phyloP scores from a whole-genome alignment of 2,329 filamentous ascomycete genomes.

The Monosporascus sp. region DNA sequence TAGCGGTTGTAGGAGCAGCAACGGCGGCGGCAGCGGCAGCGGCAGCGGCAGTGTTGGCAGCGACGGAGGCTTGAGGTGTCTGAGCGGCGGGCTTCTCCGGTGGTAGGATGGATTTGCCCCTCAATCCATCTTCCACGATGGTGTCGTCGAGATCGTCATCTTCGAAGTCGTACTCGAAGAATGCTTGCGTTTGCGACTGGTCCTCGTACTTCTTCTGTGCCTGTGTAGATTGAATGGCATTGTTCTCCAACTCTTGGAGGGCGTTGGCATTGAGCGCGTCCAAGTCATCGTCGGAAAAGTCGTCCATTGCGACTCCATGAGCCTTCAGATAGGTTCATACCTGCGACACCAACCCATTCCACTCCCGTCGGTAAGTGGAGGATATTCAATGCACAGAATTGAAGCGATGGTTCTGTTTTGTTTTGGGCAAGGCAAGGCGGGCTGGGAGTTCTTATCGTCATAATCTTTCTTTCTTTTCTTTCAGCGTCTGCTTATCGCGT shows the following conservation, averaged over 20 bases:
- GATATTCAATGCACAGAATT: too few species aligned
- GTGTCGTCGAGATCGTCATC: constrained; percentile 56
- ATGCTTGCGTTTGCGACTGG: constrained; percentile 15
- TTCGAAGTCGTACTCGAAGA: constrained; percentile 40
- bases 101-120: constrained; percentile 31
- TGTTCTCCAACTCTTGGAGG: constrained; percentile 59
- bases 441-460: too few species aligned
- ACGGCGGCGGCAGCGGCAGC: neutral
- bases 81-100: constrained; percentile 9
- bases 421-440: too few species aligned
- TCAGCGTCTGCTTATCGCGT: too few species aligned
- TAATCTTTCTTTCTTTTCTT: too few species aligned
- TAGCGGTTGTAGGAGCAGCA: neutral
- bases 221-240: constrained; percentile 58
- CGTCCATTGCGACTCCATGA: constrained; percentile 42
- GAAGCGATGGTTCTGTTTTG: too few species aligned
- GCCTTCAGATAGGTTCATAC: constrained; percentile 11
- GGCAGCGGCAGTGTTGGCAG: neutral
- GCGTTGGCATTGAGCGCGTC: constrained; percentile 54
- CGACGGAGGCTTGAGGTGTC: constrained; percentile 1
- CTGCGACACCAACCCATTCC: neutral
- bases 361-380: too few species aligned
- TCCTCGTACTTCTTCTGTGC: constrained; percentile 29
- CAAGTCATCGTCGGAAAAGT: constrained; percentile 60
- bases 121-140: constrained; percentile 46